Conservation (phyloP, 495 filamentous ascomycete genomes). For the Neurospora sp. region DNA sequence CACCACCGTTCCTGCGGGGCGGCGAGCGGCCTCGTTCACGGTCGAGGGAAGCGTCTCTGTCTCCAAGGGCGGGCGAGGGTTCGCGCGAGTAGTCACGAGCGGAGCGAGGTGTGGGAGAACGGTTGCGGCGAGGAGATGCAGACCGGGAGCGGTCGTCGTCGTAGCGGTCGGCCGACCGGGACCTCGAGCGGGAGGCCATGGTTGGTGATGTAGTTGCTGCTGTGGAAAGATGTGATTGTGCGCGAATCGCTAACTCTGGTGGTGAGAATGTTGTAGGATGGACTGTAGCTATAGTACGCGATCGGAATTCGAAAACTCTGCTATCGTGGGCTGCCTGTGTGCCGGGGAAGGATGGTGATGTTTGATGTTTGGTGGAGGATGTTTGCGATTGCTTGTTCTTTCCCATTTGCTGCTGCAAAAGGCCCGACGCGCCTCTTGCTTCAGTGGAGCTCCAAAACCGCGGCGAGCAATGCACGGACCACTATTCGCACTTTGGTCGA, state of each 20-base stretch:
- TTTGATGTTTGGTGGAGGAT: not conserved
- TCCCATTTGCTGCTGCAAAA: not conserved
- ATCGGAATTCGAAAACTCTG: not conserved
- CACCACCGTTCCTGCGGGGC: slow-evolving; percentile 21
- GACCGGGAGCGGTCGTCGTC: slow-evolving; percentile 5
- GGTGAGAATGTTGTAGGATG: not conserved
- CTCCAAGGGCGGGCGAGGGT: slow-evolving; percentile 8
- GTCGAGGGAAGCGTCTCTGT: slow-evolving; percentile 1
- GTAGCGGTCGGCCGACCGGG: slow-evolving; percentile 1
- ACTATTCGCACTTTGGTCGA: not conserved
- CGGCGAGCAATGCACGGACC: not conserved
- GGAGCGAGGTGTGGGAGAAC: slow-evolving; percentile 10
- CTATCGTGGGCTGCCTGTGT: not conserved
- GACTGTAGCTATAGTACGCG: not conserved
- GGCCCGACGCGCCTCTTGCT: not conserved
- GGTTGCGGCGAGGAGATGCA: not conserved
- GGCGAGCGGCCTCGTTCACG: slow-evolving; percentile 14
- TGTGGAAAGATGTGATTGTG: not conserved
- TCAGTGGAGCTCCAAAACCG: not conserved
- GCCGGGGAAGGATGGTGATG: not conserved
- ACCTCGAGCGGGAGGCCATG: slow-evolving; percentile 14
- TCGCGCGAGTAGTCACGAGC: slow-evolving; percentile 7
- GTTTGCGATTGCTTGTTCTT: not conserved
- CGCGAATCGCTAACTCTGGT: not conserved
- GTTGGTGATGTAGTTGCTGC: not conserved